These are phyloP conservation scores for Cicer cuneatum DNA, from an alignment of 306 rosid species.

Conservation along the genomic window DNA sequence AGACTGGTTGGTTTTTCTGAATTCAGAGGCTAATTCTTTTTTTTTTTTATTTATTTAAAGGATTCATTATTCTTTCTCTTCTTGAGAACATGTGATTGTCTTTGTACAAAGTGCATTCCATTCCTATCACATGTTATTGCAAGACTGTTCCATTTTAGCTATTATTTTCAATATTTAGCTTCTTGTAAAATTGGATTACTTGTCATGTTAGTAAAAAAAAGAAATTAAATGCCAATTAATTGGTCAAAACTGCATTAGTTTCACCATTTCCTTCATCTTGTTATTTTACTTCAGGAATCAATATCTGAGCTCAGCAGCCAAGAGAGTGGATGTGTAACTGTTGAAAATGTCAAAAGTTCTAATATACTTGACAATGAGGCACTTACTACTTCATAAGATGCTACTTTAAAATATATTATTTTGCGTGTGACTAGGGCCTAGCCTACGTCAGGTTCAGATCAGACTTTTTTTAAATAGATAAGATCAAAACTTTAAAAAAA, in stretches of 20 bases:
- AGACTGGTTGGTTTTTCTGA: too few relatives aligned
- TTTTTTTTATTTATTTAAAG: slow-evolving; percentile 23
- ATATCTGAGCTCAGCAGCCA: slow-evolving; percentile 61
- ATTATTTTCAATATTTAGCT: slow-evolving; percentile 18
- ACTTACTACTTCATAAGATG: slow-evolving; percentile 51
- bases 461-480: too few relatives aligned
- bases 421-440: too few relatives aligned
- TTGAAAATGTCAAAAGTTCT: slow-evolving; percentile 54
- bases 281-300: slow-evolving; percentile 65
- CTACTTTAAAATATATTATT: too few relatives aligned
- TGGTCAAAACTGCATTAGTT: slow-evolving; percentile 32
- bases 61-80: slow-evolving; percentile 6
- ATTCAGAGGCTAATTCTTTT: slow-evolving; percentile 9
- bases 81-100: background rate
- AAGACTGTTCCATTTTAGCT: slow-evolving; percentile 27
- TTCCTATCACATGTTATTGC: background rate
- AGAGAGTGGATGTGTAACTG: slow-evolving; percentile 55
- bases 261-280: slow-evolving; percentile 37
- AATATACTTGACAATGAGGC: slow-evolving; percentile 48
- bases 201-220: background rate
- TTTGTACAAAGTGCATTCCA: background rate
- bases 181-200: slow-evolving; percentile 28
- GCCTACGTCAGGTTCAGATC: too few relatives aligned
- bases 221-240: slow-evolving; percentile 7
- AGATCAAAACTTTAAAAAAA: too few relatives aligned